These are phyloP conservation scores for Cystobasidiaceae sp. DNA, from an alignment of 1,284 basidiomycete genomes.

Conservation along the genomic window DNA sequence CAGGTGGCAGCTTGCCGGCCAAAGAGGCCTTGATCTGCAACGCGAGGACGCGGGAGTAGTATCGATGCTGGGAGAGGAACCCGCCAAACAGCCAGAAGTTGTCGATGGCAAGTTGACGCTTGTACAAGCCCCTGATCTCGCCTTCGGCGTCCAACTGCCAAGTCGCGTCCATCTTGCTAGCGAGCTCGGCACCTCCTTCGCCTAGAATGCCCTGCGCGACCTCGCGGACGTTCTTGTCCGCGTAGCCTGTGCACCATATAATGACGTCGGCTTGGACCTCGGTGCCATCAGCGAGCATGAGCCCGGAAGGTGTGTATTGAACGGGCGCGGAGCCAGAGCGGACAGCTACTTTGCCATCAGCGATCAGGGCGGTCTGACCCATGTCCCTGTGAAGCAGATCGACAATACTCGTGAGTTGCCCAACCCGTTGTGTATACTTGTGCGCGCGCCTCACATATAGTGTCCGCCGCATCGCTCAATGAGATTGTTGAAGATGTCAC, in stretches of 20 bases:
- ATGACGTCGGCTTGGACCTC: background rate
- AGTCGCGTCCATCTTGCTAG: background rate
- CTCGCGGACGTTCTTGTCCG: background rate
- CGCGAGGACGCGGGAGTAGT: background rate
- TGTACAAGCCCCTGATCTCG: slow-evolving; percentile 4
- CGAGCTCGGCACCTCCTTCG: background rate
- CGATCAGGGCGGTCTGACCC: background rate
- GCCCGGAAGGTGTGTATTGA: background rate
- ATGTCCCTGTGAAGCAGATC: background rate
- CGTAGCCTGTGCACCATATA: slow-evolving; percentile 14
- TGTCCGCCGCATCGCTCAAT: background rate
- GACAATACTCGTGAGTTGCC: background rate
- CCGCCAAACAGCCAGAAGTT: slow-evolving; percentile 7
- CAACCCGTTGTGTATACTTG: background rate
- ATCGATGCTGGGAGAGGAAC: background rate
- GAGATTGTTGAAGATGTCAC: background rate
- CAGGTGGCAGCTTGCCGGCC: slow-evolving; percentile 1
- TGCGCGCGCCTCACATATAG: background rate
- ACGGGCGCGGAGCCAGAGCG: background rate
- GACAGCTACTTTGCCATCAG: background rate
- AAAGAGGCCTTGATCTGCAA: slow-evolving; percentile 7
- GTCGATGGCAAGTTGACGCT: background rate
- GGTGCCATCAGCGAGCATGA: background rate
- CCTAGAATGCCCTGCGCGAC: background rate
- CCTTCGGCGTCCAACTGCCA: slow-evolving; percentile 5